These are phyloP conservation scores for Phascolomyces articulosus DNA, from an alignment of 371 early-diverging fungal species.

Conservation along the genomic window DNA sequence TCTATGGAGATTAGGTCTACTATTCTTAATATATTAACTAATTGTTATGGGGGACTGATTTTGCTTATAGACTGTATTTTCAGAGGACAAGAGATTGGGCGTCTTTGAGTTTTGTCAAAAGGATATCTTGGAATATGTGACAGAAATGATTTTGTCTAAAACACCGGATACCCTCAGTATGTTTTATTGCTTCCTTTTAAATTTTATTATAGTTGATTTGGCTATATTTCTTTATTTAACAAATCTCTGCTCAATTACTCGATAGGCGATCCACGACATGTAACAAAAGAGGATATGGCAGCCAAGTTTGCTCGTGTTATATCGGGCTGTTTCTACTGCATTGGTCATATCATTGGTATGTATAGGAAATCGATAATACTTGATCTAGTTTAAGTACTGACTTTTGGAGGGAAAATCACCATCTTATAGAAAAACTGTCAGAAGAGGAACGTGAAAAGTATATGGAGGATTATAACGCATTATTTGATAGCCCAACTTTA, in stretches of 20 bases:
- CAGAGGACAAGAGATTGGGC: constrained; percentile 54
- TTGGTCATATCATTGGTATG: constrained; percentile 59
- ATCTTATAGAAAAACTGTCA: constrained; percentile 31
- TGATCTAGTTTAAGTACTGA: neutral
- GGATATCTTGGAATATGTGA: constrained; percentile 58
- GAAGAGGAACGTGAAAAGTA: constrained; percentile 41
- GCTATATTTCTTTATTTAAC: neutral
- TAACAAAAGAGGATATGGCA: constrained; percentile 65
- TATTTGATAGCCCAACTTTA: constrained; percentile 52
- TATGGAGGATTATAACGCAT: constrained; percentile 38
- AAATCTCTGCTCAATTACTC: no score
- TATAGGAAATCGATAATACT: neutral
- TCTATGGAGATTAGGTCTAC: no score
- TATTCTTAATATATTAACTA: neutral
- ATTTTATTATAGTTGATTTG: neutral
- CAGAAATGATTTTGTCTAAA: constrained; percentile 58
- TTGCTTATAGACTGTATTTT: constrained; percentile 31
- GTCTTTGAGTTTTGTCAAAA: constrained; percentile 64
- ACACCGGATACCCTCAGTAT: constrained; percentile 65
- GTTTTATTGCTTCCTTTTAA: constrained; percentile 2
- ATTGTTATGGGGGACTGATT: no score
- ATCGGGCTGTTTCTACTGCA: constrained; percentile 49
- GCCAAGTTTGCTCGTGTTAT: constrained; percentile 65
- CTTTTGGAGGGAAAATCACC: neutral
- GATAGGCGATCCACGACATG: constrained; percentile 64